Evolutionary conservation across 257 asterid genomes (phyloP).

Genomic region (Echium plantagineum): DNA sequence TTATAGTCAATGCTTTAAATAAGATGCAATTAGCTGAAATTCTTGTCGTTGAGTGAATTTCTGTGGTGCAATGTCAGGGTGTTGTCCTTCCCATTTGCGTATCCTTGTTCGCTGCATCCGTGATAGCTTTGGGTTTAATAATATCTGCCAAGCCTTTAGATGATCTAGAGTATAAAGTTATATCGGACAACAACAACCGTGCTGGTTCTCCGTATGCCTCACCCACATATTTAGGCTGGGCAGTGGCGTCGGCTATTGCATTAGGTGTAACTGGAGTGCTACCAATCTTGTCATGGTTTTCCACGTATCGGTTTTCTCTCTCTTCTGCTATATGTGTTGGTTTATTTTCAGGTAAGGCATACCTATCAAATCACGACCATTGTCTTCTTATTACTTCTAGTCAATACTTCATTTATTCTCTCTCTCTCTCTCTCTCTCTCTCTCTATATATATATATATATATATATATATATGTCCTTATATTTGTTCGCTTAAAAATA

Average conservation of each 20-base stretch:
- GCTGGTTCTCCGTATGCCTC: conserved; percentile 91
- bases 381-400: neutral
- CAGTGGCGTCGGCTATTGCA: conserved; percentile 84
- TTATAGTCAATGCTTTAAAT: neutral
- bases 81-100: conserved; percentile 60
- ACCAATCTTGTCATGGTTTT: conserved; percentile 95
- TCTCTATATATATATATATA: too few species aligned
- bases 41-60: neutral
- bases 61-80: conserved; percentile 38
- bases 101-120: conserved; percentile 71
- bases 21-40: neutral
- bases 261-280: conserved; percentile 73
- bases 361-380: conserved; percentile 8
- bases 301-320: conserved; percentile 83
- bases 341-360: conserved; percentile 59
- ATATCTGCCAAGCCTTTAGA: conserved; percentile 95
- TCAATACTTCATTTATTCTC: neutral
- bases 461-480: too few species aligned
- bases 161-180: conserved; percentile 69
- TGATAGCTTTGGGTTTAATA: conserved; percentile 86
- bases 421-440: too few species aligned
- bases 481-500: conserved; percentile 18
- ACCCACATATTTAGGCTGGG: conserved; percentile 87
- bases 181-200: conserved; percentile 51
- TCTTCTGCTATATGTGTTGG: conserved; percentile 89